Percentiles rank a stretch among this genome's conserved stretches.
Conservation (phyloP, 805 yeast genomes). For the Ogataea philodendri region DNA sequence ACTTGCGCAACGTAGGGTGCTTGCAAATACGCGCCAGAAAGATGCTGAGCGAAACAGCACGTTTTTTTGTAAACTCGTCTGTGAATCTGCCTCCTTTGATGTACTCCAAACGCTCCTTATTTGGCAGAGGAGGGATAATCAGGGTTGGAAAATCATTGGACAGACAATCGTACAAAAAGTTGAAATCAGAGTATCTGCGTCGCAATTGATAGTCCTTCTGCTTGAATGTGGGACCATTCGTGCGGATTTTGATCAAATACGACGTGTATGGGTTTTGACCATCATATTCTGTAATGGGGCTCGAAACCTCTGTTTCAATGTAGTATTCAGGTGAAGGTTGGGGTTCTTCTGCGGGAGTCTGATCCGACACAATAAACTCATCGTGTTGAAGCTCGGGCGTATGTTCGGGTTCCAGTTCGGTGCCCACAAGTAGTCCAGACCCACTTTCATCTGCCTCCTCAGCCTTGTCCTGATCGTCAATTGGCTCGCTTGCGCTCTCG, state of each 20-base stretch:
- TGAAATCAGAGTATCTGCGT: conserved; percentile 84
- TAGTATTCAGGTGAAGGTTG: too few relatives aligned
- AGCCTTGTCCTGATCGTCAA: conserved; percentile 5
- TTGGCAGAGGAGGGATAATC: conserved; percentile 91
- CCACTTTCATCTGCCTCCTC: conserved; percentile 12
- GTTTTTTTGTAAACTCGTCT: conserved; percentile 73
- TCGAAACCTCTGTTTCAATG: conserved; percentile 45
- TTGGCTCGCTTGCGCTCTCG: background rate
- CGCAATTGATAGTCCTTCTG: conserved; percentile 49
- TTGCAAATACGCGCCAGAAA: conserved; percentile 69
- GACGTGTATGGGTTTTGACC: conserved; percentile 76
- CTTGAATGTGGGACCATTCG: conserved; percentile 60
- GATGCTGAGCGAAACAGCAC: conserved; percentile 77
- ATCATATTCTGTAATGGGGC: conserved; percentile 70
- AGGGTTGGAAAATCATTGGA: conserved; percentile 78
- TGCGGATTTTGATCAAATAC: conserved; percentile 60
- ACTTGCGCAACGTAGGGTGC: conserved; percentile 70
- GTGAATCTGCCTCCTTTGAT: conserved; percentile 92
- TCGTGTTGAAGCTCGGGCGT: background rate
- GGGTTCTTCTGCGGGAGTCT: too few relatives aligned
- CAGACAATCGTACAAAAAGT: conserved; percentile 71
- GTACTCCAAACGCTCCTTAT: conserved; percentile 86
- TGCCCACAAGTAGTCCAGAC: conserved; percentile 8
- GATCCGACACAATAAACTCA: too few relatives aligned
- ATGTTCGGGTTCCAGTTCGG: background rate